A percentile compares a stretch with the other conserved stretches of the same genome.
phyloP scores from a whole-genome alignment of 2,329 filamentous ascomycete genomes.

The Pseudogymnoascus sp. region DNA sequence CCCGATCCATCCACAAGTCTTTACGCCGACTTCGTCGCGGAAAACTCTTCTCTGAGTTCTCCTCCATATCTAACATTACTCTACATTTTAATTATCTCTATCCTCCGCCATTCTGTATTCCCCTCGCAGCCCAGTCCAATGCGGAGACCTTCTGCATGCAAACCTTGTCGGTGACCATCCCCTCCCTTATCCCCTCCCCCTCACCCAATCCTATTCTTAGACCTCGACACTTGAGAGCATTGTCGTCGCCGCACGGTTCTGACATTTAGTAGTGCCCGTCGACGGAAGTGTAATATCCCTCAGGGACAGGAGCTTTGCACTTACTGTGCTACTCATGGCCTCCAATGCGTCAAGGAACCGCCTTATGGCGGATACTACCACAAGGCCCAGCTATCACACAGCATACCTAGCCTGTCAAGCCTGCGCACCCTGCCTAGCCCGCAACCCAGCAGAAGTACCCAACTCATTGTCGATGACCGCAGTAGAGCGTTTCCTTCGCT shows the following conservation, averaged over 20 bases:
- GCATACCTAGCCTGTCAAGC: neutral
- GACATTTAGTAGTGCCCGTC: conserved; percentile 1
- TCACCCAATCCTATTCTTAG: neutral
- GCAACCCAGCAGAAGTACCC: neutral
- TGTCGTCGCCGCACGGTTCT: neutral
- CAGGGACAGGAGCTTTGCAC: neutral
- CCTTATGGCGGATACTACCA: conserved; percentile 1
- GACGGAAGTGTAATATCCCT: neutral
- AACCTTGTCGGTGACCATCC: neutral
- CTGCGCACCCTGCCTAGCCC: neutral
- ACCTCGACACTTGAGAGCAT: neutral
- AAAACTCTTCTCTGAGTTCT: neutral
- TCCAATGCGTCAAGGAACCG: neutral
- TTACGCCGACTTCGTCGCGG: neutral
- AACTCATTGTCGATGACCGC: neutral
- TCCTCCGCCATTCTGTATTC: neutral
- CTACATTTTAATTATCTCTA: neutral
- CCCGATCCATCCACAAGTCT: neutral
- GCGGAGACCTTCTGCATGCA: neutral
- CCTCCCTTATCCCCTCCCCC: neutral
- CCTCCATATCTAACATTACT: neutral
- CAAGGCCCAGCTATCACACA: neutral
- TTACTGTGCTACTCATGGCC: neutral
- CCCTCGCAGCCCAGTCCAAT: neutral
- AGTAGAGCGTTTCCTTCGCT: neutral